Conservation (phyloP, 192 early-diverging fungal species). For the Entomortierella parvispora region DNA sequence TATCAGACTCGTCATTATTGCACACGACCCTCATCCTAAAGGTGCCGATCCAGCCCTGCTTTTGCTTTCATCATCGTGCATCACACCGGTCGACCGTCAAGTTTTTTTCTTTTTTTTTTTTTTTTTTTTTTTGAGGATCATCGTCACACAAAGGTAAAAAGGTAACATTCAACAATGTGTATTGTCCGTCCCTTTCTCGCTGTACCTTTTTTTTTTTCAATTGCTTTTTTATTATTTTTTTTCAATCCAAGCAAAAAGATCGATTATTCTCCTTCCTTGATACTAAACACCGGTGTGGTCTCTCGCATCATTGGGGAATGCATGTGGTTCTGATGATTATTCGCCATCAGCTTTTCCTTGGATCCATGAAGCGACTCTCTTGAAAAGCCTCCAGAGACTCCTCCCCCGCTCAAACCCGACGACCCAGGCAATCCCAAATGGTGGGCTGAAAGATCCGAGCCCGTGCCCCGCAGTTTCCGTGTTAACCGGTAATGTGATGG, state of each 20-base stretch:
- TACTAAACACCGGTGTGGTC: slow-evolving; percentile 37
- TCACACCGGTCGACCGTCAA: too few species aligned
- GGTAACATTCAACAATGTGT: neutral
- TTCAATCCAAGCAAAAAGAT: neutral
- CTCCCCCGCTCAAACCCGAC: neutral
- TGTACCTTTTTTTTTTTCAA: neutral
- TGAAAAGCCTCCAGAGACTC: neutral
- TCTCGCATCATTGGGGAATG: slow-evolving; percentile 50
- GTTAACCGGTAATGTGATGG: slow-evolving; percentile 25
- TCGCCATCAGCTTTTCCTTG: slow-evolving; percentile 21
- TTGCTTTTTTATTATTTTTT: slow-evolving; percentile 4
- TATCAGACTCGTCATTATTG: too few species aligned
- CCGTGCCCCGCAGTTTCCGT: slow-evolving; percentile 39
- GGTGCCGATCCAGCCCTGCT: too few species aligned
- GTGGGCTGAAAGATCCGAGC: slow-evolving; percentile 39
- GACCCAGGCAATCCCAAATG: slow-evolving; percentile 17
- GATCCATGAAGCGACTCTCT: slow-evolving; percentile 33
- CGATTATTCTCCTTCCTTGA: slow-evolving; percentile 42
- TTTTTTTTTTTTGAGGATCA: too few species aligned
- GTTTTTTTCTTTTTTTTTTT: too few species aligned
- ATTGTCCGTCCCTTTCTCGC: neutral
- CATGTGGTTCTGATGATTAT: slow-evolving; percentile 19
- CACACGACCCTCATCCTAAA: too few species aligned
- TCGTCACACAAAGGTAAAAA: neutral
- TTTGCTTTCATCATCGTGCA: too few species aligned